Base-by-base conservation (phyloP, 352 stramenopile genomes). In the Pythium oligandrum region DNA sequence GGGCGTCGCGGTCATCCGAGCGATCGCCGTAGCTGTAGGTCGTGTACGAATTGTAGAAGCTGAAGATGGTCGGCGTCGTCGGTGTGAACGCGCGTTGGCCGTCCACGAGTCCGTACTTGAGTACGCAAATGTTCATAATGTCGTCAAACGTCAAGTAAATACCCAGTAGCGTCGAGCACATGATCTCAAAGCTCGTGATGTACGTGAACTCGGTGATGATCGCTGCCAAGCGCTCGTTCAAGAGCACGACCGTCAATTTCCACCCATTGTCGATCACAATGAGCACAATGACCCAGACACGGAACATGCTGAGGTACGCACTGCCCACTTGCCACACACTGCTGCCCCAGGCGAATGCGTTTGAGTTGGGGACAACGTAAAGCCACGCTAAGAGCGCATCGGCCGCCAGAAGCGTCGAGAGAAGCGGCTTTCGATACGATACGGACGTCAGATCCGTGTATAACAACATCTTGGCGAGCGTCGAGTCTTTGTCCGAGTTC, bases 361-460 rank as follows among this genome's bases (percentile, higher is more conserved):
- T 57, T 30, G 61, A 59, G 52, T 68, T 68, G 12, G 61, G 55
- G 9, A 68, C 42, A 4, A 68, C 51, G 37, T 64, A 68, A 6
- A 68, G 12, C 55, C 61, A 68, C n/a, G 61, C 42, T 30, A 63
- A 30, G 17, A 68, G 11, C 36, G 51, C 44, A 44, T 68, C 55
- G 47, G 57, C 35, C 6, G 54, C 36, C 12, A 64, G 30, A 31
- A 68, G 61, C 39, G 33, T 11, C 32, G 50, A 39, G 40, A 68
- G 26, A 35, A 52, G 10, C 7, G 43, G 46, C 42, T 68, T 68
- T 33, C 61, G 55, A 36, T 59, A 60, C n/a, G 55, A 54, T 11
- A 68, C 51, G 12, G 50, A 57, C 36, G 31, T 64, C 6, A 64
- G 52, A 26, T 68, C 61, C 26, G 61, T 68, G 61, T 64, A 68